Conservation (phyloP, 371 early-diverging fungal species). For the Mucor mucedo region DNA sequence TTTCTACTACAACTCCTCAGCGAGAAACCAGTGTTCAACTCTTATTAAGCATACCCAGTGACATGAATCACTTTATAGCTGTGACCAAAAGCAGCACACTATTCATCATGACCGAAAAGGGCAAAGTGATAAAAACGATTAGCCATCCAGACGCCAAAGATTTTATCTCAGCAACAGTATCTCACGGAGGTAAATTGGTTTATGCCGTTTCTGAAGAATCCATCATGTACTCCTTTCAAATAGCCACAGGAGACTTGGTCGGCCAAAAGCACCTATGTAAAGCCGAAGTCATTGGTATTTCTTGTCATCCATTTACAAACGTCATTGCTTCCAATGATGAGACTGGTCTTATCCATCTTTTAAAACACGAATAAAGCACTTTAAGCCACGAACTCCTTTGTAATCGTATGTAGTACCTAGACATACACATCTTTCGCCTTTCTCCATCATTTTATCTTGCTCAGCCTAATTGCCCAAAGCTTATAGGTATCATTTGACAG, state of each 20-base stretch:
- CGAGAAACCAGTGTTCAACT: conserved; percentile 20
- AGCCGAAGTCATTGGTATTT: conserved; percentile 71
- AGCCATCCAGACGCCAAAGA: conserved; percentile 52
- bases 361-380: conserved; percentile 27
- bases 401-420: too few species aligned
- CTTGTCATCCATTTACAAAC: conserved; percentile 80
- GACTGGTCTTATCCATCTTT: conserved; percentile 65
- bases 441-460: too few species aligned
- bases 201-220: conserved; percentile 75
- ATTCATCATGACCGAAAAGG: conserved; percentile 65
- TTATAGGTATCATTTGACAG: too few species aligned
- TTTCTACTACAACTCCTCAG: conserved; percentile 55
- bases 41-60: conserved; percentile 51
- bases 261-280: conserved; percentile 49
- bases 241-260: conserved; percentile 52
- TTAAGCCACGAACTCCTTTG: too few species aligned
- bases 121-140: conserved; percentile 53
- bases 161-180: conserved; percentile 66
- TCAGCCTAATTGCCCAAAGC: too few species aligned
- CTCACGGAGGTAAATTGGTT: conserved; percentile 77
- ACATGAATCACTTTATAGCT: conserved; percentile 61
- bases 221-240: conserved; percentile 62
- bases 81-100: conserved; percentile 71
- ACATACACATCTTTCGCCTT: too few species aligned
- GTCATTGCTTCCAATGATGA: conserved; percentile 73